A percentile compares a stretch with the other conserved stretches of the same genome.
Evolutionary conservation across 495 filamentous ascomycete genomes (phyloP).

Genomic region (Schizothecium vesticola): DNA sequence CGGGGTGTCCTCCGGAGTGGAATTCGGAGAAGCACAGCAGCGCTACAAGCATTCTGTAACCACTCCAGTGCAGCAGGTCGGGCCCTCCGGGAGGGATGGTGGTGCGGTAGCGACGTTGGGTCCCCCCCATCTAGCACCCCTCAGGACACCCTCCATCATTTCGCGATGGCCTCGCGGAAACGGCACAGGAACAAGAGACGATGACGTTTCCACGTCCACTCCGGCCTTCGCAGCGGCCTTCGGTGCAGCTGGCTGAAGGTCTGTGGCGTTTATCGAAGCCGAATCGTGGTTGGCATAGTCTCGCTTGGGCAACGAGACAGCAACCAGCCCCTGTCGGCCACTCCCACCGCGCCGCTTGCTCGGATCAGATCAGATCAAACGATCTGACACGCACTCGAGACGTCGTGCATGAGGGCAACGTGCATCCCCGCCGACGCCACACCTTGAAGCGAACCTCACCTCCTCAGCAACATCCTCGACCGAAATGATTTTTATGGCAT

Average conservation of each 20-base stretch:
- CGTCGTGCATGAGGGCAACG: conserved; percentile 4
- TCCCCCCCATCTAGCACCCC: neutral
- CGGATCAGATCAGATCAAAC: conserved; percentile 27
- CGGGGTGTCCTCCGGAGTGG: neutral
- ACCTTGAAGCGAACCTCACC: neutral
- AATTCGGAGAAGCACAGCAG: neutral
- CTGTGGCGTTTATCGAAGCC: neutral
- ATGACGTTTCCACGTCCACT: neutral
- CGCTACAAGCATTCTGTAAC: neutral
- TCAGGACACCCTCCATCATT: conserved; percentile 5
- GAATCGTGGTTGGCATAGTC: conserved; percentile 20
- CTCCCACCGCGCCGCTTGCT: conserved; percentile 21
- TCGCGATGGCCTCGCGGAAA: conserved; percentile 3
- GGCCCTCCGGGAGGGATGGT: neutral
- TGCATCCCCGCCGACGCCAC: conserved; percentile 2
- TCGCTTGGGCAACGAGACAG: conserved; percentile 23
- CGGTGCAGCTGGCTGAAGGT: neutral
- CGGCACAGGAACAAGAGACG: neutral
- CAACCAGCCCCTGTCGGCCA: conserved; percentile 25
- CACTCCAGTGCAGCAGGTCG: neutral
- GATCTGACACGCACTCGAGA: conserved; percentile 29
- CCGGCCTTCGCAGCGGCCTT: neutral
- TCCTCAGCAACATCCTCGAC: neutral
- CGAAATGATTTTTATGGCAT: conserved; percentile 4
- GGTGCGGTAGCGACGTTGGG: neutral